Conservation (phyloP, 1,139 yeast genomes). For the Scheffersomyces illinoinensis region DNA sequence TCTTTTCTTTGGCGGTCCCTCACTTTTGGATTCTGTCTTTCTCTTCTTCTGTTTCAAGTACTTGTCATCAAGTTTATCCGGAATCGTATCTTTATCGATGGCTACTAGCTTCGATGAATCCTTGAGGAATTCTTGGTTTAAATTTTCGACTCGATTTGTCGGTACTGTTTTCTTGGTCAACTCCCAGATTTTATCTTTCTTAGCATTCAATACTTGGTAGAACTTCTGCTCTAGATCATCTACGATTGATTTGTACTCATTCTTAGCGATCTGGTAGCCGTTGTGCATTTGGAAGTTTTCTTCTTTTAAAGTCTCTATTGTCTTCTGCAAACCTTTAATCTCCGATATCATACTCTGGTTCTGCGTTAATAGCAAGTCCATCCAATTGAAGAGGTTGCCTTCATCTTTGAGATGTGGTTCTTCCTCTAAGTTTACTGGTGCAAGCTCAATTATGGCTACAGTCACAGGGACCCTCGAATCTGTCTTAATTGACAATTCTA, state of each 20-base stretch:
- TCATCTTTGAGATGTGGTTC: slow-evolving; percentile 10
- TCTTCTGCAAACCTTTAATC: background rate
- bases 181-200: slow-evolving; percentile 38
- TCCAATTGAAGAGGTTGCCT: slow-evolving; percentile 29
- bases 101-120: slow-evolving; percentile 20
- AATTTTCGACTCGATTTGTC: slow-evolving; percentile 14
- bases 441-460: slow-evolving; percentile 22
- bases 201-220: slow-evolving; percentile 35
- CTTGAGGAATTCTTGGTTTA: slow-evolving; percentile 23
- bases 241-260: slow-evolving; percentile 28
- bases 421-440: slow-evolving; percentile 15
- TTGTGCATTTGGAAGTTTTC: slow-evolving; percentile 14
- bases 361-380: slow-evolving; percentile 20
- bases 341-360: slow-evolving; percentile 4
- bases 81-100: slow-evolving; percentile 19
- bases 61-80: slow-evolving; percentile 18
- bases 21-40: background rate
- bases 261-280: slow-evolving; percentile 17
- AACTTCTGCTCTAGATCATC: slow-evolving; percentile 39
- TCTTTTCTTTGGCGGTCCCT: background rate
- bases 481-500: slow-evolving; percentile 25
- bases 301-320: slow-evolving; percentile 3
- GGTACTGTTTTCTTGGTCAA: slow-evolving; percentile 16
- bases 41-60: slow-evolving; percentile 9
- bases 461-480: slow-evolving; percentile 24